Conservation (phyloP, 2,329 filamentous ascomycete genomes). For the Neopestalotiopsis clavispora region DNA sequence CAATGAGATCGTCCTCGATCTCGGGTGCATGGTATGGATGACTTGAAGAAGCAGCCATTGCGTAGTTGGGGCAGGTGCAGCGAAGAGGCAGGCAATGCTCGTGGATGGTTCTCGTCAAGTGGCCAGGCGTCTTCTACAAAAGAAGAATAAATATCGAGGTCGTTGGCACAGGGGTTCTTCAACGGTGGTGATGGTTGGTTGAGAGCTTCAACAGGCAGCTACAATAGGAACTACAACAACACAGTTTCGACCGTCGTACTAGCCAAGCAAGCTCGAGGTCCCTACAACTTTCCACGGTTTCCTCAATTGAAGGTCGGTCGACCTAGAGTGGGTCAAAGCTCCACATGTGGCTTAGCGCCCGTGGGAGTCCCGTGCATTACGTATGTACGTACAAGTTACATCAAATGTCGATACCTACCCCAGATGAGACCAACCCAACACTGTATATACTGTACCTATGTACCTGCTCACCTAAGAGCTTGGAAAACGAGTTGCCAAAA, state of each 20-base stretch:
- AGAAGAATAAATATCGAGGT: background rate
- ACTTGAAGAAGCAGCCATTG: conserved; percentile 52
- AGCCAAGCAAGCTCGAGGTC: background rate
- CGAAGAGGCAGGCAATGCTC: background rate
- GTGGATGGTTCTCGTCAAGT: background rate
- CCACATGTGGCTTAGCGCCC: conserved; percentile 7
- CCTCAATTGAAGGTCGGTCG: conserved; percentile 14
- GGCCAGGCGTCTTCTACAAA: background rate
- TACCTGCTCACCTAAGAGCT: no score
- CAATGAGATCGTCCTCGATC: conserved; percentile 70
- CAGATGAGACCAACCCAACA: no score
- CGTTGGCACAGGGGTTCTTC: conserved; percentile 7
- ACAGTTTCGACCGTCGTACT: background rate
- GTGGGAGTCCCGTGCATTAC: background rate
- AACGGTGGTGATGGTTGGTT: background rate
- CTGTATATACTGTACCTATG: no score
- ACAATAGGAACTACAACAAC: background rate
- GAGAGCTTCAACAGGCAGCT: background rate
- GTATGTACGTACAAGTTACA: background rate
- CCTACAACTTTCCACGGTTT: conserved; percentile 18
- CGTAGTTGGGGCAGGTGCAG: background rate
- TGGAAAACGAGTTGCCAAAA: no score
- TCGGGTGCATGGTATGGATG: conserved; percentile 66
- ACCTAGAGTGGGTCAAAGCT: conserved; percentile 8
- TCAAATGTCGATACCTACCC: background rate